Evolutionary conservation across 1,284 basidiomycete species (phyloP), one percentile per base, ranked within the genome.

Genomic region (Moesziomyces sp.): DNA sequence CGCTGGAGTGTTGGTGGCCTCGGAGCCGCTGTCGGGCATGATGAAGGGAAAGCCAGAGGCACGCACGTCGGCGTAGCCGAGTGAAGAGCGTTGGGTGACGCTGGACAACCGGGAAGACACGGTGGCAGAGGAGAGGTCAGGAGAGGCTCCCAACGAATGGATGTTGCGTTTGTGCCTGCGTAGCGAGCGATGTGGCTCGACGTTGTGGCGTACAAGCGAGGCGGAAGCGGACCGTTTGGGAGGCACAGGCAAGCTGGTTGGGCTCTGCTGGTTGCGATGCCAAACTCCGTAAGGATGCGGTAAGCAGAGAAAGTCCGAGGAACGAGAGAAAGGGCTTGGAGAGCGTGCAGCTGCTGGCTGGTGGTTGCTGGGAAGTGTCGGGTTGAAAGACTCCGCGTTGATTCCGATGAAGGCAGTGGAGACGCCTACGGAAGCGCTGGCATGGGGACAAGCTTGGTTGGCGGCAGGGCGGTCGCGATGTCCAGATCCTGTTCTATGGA

Each of bases 41-140:
- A 73, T 64, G 50, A 73, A 73, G 30, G 70, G 70, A 18, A 73
- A 73, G n/a, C 70, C 70, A 42, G 60, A 53, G 38, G 64, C 47
- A 24, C 70, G 58, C 24, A 73, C 64, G 48, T 67, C 55, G 56
- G 64, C 59, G 64, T 51, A 60, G 42, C 60, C 70, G 56, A 73
- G 60, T 64, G 64, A 60, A 40, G 52, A 46, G 49, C 64, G 56
- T 50, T 54, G 52, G 26, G 48, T 51, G 21, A 14, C 40, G 58
- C 7, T 52, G 10, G 46, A 45, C 44, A 45, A 30, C 13, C 42
- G 47, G n/a, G 52, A 49, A 52, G 60, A 62, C 64, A 73, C 55
- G 52, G 44, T 73, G 64, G 42, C 42, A 26, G 60, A 57, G 11
- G 47, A 26, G 24, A 53, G 46, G 67, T 61, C 52, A 57, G 67